A percentile compares a stretch with the other conserved stretches of the same genome.
phyloP scores from a whole-genome alignment of 2,329 filamentous ascomycete species.

The Blumeriella jaapii region DNA sequence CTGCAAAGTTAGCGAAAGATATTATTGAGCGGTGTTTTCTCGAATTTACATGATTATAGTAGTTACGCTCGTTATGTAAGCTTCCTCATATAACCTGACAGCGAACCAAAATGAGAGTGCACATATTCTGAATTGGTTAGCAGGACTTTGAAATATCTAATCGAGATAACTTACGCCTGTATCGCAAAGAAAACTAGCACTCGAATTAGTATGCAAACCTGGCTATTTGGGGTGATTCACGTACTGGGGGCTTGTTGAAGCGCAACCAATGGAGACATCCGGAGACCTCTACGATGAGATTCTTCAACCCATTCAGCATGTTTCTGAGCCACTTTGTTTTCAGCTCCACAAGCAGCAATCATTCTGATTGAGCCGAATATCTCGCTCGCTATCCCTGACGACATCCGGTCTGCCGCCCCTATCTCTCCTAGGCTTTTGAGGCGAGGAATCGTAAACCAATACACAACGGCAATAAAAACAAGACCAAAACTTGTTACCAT shows the following conservation, averaged over 20 bases:
- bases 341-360: constrained; percentile 51
- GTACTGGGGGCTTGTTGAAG: constrained; percentile 38
- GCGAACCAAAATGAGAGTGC: constrained; percentile 55
- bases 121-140: constrained; percentile 32
- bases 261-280: constrained; percentile 39
- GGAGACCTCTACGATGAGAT: constrained; percentile 37
- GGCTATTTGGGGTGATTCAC: no score
- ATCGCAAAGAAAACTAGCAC: constrained; percentile 28
- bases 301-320: constrained; percentile 44
- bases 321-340: constrained; percentile 39
- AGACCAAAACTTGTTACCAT: constrained; percentile 46
- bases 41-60: constrained; percentile 43
- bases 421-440: constrained; percentile 39
- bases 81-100: constrained; percentile 36
- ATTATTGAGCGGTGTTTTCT: background rate
- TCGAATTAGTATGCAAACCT: background rate
- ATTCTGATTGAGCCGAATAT: constrained; percentile 48
- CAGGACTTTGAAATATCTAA: constrained; percentile 4
- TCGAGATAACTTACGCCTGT: constrained; percentile 15
- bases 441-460: constrained; percentile 40
- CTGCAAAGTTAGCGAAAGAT: constrained; percentile 1
- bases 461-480: constrained; percentile 42
- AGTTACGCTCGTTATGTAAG: constrained; percentile 36
- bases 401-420: constrained; percentile 40
- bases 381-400: constrained; percentile 49